phyloP scores from a whole-genome alignment of 2,329 filamentous ascomycete genomes.

The Aspergillus alliaceus region DNA sequence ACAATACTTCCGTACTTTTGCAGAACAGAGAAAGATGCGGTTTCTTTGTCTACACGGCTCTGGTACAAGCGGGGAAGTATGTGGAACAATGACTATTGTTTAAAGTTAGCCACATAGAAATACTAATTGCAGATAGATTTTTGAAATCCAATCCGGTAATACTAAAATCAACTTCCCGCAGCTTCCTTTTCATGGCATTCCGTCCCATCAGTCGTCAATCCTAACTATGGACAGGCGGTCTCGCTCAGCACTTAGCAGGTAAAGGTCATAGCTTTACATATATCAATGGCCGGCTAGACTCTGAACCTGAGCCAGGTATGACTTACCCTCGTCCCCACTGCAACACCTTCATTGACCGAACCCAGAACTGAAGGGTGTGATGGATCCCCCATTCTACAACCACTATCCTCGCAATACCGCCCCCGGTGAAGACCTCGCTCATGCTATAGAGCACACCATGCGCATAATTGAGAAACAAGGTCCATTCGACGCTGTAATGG shows the following conservation, averaged over 20 bases:
- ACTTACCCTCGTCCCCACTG: background rate
- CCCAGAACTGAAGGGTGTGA: conserved; percentile 30
- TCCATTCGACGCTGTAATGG: conserved; percentile 34
- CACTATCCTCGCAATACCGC: conserved; percentile 26
- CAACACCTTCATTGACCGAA: background rate
- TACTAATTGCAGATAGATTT: conserved; percentile 21
- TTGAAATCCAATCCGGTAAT: conserved; percentile 34
- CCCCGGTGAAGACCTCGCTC: conserved; percentile 23
- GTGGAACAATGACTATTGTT: background rate
- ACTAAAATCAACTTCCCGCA: background rate
- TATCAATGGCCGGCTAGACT: conserved; percentile 26
- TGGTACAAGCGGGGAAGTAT: conserved; percentile 33
- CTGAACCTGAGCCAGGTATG: conserved; percentile 29
- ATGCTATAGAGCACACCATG: conserved; percentile 27
- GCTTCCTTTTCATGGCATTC: background rate
- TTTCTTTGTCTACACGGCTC: conserved; percentile 36
- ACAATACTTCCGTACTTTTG: background rate
- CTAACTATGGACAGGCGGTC: conserved; percentile 25
- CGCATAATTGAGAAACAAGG: conserved; percentile 23
- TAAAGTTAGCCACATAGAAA: background rate
- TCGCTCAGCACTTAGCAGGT: conserved; percentile 25
- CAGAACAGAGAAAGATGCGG: conserved; percentile 22
- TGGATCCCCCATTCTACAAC: conserved; percentile 32
- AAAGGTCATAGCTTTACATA: conserved; percentile 31
- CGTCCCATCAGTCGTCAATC: background rate